A percentile compares a stretch with the other conserved stretches of the same genome.
These are phyloP conservation scores for Brassica cretica DNA, from an alignment of 345 rosid genomes.

Conservation along the genomic window DNA sequence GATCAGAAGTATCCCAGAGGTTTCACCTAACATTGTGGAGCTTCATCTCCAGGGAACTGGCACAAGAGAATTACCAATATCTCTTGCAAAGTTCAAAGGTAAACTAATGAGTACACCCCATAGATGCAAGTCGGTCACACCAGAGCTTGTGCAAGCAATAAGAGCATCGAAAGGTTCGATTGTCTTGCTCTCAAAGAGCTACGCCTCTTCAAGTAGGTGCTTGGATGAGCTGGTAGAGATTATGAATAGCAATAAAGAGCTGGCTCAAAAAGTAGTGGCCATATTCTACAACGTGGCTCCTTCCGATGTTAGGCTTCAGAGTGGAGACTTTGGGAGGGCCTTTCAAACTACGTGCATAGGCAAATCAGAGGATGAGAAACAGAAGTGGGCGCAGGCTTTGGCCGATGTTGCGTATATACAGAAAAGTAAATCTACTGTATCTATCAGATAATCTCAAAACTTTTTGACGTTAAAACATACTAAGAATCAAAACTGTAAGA, in stretches of 20 bases:
- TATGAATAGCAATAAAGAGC: background rate
- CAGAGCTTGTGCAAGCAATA: background rate
- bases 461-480: background rate
- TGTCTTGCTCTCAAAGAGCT: background rate
- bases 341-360: background rate
- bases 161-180: background rate
- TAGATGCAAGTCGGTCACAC: background rate
- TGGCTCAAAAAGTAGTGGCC: background rate
- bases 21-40: conserved; percentile 3
- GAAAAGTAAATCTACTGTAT: background rate
- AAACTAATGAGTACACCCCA: background rate
- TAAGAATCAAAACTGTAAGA: background rate
- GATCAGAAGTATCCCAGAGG: background rate
- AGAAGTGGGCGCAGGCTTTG: background rate
- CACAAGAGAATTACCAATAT: background rate
- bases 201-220: conserved; percentile 4
- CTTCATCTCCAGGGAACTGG: conserved; percentile 21
- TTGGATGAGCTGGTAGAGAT: conserved; percentile 1
- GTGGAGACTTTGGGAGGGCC: background rate
- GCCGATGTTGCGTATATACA: background rate
- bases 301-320: background rate
- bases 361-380: background rate
- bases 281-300: background rate
- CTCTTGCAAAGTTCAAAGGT: background rate
- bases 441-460: background rate